phyloP scores from a whole-genome alignment of 1,284 basidiomycete genomes.

The Bondarzewia mesenterica region DNA sequence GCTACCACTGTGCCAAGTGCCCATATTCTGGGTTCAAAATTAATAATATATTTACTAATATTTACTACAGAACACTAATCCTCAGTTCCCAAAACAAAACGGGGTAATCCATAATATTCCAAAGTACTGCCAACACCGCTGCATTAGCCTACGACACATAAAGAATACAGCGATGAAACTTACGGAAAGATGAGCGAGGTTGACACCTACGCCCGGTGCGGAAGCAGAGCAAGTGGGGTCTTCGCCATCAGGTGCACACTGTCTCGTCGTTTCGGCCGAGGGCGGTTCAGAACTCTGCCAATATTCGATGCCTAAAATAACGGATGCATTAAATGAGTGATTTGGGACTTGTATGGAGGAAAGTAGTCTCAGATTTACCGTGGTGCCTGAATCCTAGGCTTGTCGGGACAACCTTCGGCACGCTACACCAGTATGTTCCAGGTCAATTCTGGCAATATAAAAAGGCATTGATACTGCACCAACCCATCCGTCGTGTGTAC shows the following conservation, averaged over 20 bases:
- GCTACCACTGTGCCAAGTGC: too few relatives aligned
- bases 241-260: neutral
- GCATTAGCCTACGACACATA: too few relatives aligned
- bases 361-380: constrained; percentile 19
- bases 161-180: too few relatives aligned
- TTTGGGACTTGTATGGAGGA: neutral
- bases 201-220: neutral
- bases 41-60: too few relatives aligned
- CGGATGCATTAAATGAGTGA: neutral
- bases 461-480: neutral
- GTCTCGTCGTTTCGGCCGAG: neutral
- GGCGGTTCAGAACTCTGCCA: neutral
- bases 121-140: too few relatives aligned
- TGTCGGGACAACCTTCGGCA: constrained; percentile 36
- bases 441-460: neutral
- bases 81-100: too few relatives aligned
- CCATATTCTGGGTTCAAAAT: too few relatives aligned
- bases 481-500: neutral
- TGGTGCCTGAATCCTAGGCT: constrained; percentile 36
- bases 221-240: neutral
- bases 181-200: neutral
- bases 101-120: too few relatives aligned
- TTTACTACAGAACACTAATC: too few relatives aligned
- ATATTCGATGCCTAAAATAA: neutral
- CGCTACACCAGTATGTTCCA: constrained; percentile 18